phyloP scores from a whole-genome alignment of 2,329 filamentous ascomycete species.

The Fusarium chuoi region DNA sequence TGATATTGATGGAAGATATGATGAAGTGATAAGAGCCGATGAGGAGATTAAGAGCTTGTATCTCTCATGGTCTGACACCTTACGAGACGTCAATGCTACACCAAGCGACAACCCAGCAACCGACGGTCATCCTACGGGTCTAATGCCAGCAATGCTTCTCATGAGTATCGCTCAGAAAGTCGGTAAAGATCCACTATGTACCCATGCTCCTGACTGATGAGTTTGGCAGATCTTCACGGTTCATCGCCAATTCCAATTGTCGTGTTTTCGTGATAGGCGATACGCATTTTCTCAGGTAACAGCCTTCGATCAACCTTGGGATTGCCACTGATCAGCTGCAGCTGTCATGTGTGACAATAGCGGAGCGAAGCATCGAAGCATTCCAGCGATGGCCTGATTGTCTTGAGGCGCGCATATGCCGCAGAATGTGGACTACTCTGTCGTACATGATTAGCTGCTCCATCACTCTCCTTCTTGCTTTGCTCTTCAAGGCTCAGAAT shows the following conservation, averaged over 20 bases:
- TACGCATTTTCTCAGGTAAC: neutral
- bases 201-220: neutral
- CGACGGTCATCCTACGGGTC: neutral
- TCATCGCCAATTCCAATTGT: constrained; percentile 1
- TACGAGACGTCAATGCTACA: neutral
- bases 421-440: constrained; percentile 3
- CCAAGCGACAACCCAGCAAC: neutral
- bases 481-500: neutral
- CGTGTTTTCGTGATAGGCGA: neutral
- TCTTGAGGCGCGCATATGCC: neutral
- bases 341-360: neutral
- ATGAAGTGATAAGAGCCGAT: neutral
- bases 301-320: accelerated
- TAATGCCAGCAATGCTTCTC: constrained; percentile 9
- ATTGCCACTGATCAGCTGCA: neutral
- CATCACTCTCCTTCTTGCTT: neutral
- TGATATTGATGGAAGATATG: neutral
- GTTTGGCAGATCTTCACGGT: neutral
- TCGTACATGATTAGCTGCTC: constrained; percentile 3
- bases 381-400: neutral
- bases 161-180: constrained; percentile 5
- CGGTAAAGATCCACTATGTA: accelerated
- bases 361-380: neutral
- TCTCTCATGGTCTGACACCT: neutral
- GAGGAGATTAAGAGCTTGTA: neutral